Evolutionary conservation across 768 basidiomycete genomes (phyloP).

Genomic region (Russula foetens): DNA sequence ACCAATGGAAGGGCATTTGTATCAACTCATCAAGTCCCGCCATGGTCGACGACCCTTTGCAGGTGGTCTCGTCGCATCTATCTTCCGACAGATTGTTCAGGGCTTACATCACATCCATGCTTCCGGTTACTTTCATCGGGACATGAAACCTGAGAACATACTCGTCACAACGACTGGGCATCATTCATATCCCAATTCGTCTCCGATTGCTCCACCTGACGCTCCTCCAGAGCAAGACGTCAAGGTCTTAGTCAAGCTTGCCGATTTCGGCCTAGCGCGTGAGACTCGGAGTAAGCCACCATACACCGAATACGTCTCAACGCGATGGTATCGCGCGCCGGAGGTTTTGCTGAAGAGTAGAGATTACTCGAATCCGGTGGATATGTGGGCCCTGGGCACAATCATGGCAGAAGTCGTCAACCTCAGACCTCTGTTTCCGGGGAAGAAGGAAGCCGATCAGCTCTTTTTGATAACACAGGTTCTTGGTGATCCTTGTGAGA

Average conservation of each 20-base stretch:
- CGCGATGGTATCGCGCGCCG: conserved; percentile 99
- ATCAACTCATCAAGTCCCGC: conserved; percentile 96
- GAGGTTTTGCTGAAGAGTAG: conserved; percentile 88
- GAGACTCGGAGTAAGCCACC: conserved; percentile 85
- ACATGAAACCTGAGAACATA: conserved; percentile 99
- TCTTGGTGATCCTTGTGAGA: conserved; percentile 84
- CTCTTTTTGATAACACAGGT: conserved; percentile 83
- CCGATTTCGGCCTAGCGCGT: conserved; percentile 94
- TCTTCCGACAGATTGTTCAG: conserved; percentile 85
- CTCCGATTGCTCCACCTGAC: conserved; percentile 55
- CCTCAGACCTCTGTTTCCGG: conserved; percentile 91
- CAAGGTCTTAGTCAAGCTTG: conserved; percentile 92
- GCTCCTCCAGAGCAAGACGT: conserved; percentile 85
- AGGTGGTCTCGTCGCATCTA: conserved; percentile 92
- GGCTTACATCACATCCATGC: conserved; percentile 91
- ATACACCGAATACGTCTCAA: conserved; percentile 98
- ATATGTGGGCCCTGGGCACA: conserved; percentile 99
- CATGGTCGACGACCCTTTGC: conserved; percentile 92
- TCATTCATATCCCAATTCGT: conserved; percentile 80
- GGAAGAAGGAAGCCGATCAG: conserved; percentile 88
- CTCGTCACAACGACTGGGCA: conserved; percentile 96
- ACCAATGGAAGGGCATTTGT: conserved; percentile 99
- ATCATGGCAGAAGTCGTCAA: conserved; percentile 97
- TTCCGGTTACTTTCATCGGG: conserved; percentile 95
- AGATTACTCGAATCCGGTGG: conserved; percentile 94